A percentile compares a stretch with the other conserved stretches of the same genome.
Evolutionary conservation across 2,329 filamentous ascomycete species (phyloP).

Genomic region (Cylindrodendrum hubeiense): DNA sequence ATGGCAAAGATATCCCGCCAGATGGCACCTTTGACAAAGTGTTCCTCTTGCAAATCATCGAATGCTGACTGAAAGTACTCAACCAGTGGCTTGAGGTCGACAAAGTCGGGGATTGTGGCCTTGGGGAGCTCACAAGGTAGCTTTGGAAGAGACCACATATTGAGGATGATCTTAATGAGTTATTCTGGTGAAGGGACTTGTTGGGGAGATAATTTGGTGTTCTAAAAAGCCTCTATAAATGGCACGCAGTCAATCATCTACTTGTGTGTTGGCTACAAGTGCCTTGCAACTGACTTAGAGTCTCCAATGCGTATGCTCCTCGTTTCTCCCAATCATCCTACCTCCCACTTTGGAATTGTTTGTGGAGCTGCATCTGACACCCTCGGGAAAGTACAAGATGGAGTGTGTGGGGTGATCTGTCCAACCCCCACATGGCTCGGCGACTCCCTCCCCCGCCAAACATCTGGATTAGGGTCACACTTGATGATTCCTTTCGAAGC

Average conservation of each 20-base stretch:
- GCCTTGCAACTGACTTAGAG: not conserved
- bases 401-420: not conserved
- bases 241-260: not conserved
- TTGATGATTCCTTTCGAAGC: not conserved
- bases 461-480: not conserved
- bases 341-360: not conserved
- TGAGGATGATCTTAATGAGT: not conserved
- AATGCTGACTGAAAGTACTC: not conserved
- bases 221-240: not conserved
- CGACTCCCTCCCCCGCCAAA: not conserved
- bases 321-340: no score
- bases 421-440: not conserved
- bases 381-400: not conserved
- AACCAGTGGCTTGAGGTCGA: not conserved
- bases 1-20: not conserved
- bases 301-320: not conserved
- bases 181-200: not conserved
- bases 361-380: not conserved
- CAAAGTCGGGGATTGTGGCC: not conserved
- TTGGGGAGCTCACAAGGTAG: not conserved
- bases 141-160: not conserved
- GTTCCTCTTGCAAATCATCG: not conserved
- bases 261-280: not conserved
- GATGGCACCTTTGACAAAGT: not conserved
- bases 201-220: not conserved